A percentile compares a stretch with the other conserved stretches of the same genome.
Conservation (phyloP, 2,329 filamentous ascomycete species). For the Pyrenophora tritici-repentis region DNA sequence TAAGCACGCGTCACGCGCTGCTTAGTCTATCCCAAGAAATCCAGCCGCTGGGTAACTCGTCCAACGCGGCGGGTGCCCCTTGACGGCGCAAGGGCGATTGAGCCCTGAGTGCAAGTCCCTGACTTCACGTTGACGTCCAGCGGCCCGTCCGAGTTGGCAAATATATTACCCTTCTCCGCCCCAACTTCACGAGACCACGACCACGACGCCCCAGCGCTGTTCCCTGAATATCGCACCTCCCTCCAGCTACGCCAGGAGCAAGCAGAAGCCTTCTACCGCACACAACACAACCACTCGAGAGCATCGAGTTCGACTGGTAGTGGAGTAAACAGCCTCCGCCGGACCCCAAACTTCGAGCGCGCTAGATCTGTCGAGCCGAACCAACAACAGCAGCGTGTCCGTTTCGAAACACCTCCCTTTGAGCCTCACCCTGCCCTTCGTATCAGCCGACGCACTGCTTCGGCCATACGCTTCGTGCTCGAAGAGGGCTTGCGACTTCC, state of each 20-base stretch:
- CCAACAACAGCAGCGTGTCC: constrained; percentile 40
- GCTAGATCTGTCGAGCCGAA: constrained; percentile 53
- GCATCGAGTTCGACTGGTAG: constrained; percentile 60
- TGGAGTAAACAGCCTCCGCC: constrained; percentile 56
- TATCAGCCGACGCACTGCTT: constrained; percentile 83
- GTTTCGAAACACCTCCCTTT: constrained; percentile 40
- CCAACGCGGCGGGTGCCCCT: constrained; percentile 27
- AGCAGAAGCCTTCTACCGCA: constrained; percentile 42
- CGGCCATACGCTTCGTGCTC: constrained; percentile 88
- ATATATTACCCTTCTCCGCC: constrained; percentile 33
- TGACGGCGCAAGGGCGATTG: constrained; percentile 26
- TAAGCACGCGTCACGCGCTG: constrained; percentile 22
- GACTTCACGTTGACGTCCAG: constrained; percentile 37
- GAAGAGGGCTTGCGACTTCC: constrained; percentile 88
- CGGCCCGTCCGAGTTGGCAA: constrained; percentile 30
- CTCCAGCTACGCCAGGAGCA: constrained; percentile 52
- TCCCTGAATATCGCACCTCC: constrained; percentile 40
- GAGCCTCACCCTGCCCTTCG: constrained; percentile 62
- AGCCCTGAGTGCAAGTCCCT: constrained; percentile 12
- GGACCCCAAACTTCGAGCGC: constrained; percentile 57
- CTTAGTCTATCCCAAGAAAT: constrained; percentile 13
- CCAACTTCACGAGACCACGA: constrained; percentile 46
- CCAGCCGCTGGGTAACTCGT: constrained; percentile 23
- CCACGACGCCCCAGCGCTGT: constrained; percentile 35
- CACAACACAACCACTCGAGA: constrained; percentile 49